These are phyloP conservation scores for Sclerotinia spermophila DNA, from an alignment of 2,329 filamentous ascomycete species.

Conservation along the genomic window DNA sequence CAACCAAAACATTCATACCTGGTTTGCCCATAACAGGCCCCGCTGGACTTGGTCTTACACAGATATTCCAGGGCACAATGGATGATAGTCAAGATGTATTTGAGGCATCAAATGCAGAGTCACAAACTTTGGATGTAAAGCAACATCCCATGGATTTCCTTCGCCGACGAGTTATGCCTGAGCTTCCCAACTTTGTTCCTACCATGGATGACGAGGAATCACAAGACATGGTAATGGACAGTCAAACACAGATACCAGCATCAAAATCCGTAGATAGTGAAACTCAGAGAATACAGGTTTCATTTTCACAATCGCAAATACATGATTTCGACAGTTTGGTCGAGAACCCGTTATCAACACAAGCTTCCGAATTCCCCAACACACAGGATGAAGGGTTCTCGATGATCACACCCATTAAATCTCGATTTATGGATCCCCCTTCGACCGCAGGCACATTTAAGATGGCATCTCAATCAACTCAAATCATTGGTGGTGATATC, in stretches of 20 bases:
- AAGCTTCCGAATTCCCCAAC: constrained; percentile 67
- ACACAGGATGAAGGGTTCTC: constrained; percentile 81
- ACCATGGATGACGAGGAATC: constrained; percentile 42
- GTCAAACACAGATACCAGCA: constrained; percentile 43
- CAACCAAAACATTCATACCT: constrained; percentile 67
- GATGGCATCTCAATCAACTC: constrained; percentile 37
- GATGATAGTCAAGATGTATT: constrained; percentile 53
- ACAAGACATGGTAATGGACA: constrained; percentile 47
- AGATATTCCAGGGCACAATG: constrained; percentile 89
- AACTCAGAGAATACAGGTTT: constrained; percentile 46
- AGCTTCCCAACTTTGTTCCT: constrained; percentile 44
- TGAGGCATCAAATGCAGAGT: constrained; percentile 26
- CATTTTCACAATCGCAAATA: constrained; percentile 59
- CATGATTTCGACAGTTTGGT: constrained; percentile 56
- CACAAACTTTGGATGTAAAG: constrained; percentile 27
- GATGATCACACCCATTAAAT: constrained; percentile 66
- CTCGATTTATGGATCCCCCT: constrained; percentile 58
- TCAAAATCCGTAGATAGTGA: constrained; percentile 41
- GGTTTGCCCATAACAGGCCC: constrained; percentile 59
- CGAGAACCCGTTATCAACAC: constrained; percentile 46
- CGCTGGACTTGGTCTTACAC: constrained; percentile 72
- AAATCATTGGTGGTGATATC: constrained; percentile 38
- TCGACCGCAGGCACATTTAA: constrained; percentile 72
- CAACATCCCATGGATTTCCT: constrained; percentile 49
- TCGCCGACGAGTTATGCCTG: constrained; percentile 46